Evolutionary conservation across 768 basidiomycete genomes (phyloP), one percentile per base, ranked within the genome.

Genomic region (Xerocomellus amylosporus): DNA sequence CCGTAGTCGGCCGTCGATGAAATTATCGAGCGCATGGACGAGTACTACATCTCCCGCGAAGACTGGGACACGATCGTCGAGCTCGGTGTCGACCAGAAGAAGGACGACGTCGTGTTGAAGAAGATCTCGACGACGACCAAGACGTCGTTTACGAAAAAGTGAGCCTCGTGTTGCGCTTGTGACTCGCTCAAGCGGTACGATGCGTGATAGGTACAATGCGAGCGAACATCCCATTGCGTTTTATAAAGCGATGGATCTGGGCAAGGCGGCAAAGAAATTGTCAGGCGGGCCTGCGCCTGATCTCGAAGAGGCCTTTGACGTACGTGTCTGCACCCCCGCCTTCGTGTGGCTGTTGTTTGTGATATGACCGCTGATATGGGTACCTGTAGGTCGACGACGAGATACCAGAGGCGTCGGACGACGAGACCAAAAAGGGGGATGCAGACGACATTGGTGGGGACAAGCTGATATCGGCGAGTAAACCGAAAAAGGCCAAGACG

Each of bases 41-140:
- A 89, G 44, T 99, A 99, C 68, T 98, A 84, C 71, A 72, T 99
- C 31, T 86, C 86, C 4, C 90, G 88, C 59, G 97, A 98, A 28
- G 96, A 98, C 64, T 98, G 95, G 96, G 97, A 99, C 63, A 87
- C 93, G 10, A 78, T 98, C 49, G 82, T 98, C 49, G 96, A 98
- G 67, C 80, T 99, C 9, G 97, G 96, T 1, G 81, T 99, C 8
- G 97, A 84, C 53, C 79, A 87, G 7, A 80, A 85, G 65, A 83
- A 81, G 54, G 90, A 91, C 46, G 89, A 88, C 0, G 7, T 74
- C 2, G 79, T 96, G 12, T 72, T 90, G 63, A 97, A 96, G 77
- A 88, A 88, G 73, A 92, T 99, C 30, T 74, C 90, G 0, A 63
- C 87, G 0, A 82, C 87, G 0, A 87, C 88, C 42, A 99, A 99